phyloP scores from a whole-genome alignment of 495 filamentous ascomycete genomes.

The Jackrogersella minutella region DNA sequence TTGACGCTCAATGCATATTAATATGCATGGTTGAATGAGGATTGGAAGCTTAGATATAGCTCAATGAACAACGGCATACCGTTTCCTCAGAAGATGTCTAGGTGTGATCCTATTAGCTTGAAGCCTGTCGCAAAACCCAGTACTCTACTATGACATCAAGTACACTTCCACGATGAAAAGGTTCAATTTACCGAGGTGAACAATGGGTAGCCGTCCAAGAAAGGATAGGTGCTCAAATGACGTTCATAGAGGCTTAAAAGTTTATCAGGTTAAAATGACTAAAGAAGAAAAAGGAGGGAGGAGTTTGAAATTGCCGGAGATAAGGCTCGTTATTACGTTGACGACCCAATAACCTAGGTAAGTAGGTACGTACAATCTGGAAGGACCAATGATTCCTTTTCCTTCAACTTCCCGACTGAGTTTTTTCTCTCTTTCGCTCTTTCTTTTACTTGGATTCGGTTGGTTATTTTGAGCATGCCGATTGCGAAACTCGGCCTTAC shows the following conservation, averaged over 20 bases:
- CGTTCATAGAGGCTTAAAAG: constrained; percentile 12
- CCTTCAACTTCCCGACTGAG: no score
- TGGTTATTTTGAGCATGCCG: background rate
- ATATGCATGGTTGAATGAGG: background rate
- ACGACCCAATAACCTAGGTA: background rate
- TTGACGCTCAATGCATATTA: background rate
- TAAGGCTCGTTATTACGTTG: constrained; percentile 4
- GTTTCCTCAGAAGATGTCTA: background rate
- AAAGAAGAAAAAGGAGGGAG: no score
- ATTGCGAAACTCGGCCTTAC: background rate
- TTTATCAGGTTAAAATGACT: constrained; percentile 17
- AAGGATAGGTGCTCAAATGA: background rate
- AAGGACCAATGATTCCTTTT: background rate
- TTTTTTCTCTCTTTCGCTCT: no score
- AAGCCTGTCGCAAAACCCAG: constrained; percentile 16
- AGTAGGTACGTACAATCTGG: no score
- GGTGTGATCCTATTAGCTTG: background rate
- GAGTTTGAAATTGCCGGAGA: no score
- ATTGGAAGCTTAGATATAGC: background rate
- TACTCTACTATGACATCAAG: background rate
- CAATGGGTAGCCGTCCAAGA: constrained; percentile 1
- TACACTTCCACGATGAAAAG: background rate
- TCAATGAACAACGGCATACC: constrained; percentile 19
- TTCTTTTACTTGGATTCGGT: no score
- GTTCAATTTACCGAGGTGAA: background rate